Evolutionary conservation across 331 rosid genomes (phyloP).

Genomic region (Quercus phellos): DNA sequence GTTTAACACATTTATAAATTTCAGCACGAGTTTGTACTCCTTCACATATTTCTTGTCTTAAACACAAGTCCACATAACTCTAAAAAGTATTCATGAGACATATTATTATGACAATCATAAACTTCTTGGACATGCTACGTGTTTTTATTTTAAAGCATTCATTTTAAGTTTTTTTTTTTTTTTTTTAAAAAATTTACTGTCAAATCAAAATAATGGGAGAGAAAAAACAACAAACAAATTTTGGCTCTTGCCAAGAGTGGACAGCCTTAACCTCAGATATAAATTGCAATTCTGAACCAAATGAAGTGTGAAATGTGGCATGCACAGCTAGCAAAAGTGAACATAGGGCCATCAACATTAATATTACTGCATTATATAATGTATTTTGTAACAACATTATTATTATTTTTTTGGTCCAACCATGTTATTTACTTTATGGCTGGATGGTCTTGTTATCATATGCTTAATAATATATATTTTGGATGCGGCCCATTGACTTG

Average conservation of each 20-base stretch:
- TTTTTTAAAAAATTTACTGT: neutral
- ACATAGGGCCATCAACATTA: constrained; percentile 8
- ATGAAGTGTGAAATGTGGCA: neutral
- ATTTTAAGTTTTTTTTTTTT: neutral
- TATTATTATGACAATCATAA: neutral
- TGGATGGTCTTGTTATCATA: constrained; percentile 17
- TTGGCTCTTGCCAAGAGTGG: neutral
- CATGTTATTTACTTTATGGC: constrained; percentile 17
- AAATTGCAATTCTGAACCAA: constrained; percentile 7
- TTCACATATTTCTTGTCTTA: neutral
- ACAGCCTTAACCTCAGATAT: neutral
- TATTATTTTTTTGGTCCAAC: constrained; percentile 20
- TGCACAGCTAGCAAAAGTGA: constrained; percentile 1
- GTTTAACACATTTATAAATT: constrained; percentile 9
- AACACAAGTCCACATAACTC: too few species aligned
- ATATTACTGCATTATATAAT: constrained; percentile 13
- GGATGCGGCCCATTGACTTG: constrained; percentile 47
- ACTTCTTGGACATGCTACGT: neutral
- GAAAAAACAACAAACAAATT: neutral
- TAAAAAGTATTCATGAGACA: too few species aligned
- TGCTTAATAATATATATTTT: constrained; percentile 21
- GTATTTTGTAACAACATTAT: neutral
- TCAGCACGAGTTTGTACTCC: constrained; percentile 11
- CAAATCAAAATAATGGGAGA: neutral
- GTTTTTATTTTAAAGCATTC: too few species aligned